A percentile compares a stretch with the other conserved stretches of the same genome.
Evolutionary conservation across 768 basidiomycete genomes (phyloP).

Genomic region (Cyclocybe aegerita): DNA sequence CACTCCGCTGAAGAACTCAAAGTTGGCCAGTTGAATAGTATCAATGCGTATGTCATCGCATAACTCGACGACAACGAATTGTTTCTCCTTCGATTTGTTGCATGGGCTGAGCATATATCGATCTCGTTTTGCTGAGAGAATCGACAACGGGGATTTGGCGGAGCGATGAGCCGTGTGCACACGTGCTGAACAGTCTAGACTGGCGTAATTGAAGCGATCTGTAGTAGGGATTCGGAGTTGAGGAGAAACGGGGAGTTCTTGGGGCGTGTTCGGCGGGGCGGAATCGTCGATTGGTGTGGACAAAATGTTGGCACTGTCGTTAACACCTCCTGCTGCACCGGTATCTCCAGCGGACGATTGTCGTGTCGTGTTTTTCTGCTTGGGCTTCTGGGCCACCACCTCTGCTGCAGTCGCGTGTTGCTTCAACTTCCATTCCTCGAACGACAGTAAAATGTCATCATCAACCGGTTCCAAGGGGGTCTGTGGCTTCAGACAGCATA

Average conservation of each 20-base stretch:
- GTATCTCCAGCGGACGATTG: conserved; percentile 15
- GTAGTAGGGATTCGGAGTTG: conserved; percentile 73
- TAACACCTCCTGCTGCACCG: conserved; percentile 5
- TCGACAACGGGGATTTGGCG: conserved; percentile 79
- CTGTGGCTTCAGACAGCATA: conserved; percentile 69
- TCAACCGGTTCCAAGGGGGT: conserved; percentile 48
- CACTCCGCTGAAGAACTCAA: conserved; percentile 96
- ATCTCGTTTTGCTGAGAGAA: conserved; percentile 89
- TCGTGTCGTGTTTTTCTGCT: conserved; percentile 19
- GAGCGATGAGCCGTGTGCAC: conserved; percentile 81
- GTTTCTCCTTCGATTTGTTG: conserved; percentile 50
- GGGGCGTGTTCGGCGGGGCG: conserved; percentile 7
- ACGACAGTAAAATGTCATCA: conserved; percentile 71
- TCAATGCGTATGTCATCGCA: conserved; percentile 98
- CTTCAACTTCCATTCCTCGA: conserved; percentile 87
- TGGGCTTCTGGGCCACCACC: conserved; percentile 26
- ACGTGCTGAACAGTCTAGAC: conserved; percentile 88
- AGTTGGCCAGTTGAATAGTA: conserved; percentile 94
- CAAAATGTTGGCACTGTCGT: not conserved
- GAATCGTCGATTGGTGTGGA: not conserved
- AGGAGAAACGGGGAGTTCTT: conserved; percentile 40
- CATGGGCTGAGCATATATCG: conserved; percentile 98
- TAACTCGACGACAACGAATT: conserved; percentile 91
- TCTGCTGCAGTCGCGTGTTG: conserved; percentile 43
- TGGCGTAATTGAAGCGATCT: conserved; percentile 95